These are phyloP conservation scores for Dimargaris cristalligena DNA, from an alignment of 192 early-diverging fungal genomes.

Conservation along the genomic window DNA sequence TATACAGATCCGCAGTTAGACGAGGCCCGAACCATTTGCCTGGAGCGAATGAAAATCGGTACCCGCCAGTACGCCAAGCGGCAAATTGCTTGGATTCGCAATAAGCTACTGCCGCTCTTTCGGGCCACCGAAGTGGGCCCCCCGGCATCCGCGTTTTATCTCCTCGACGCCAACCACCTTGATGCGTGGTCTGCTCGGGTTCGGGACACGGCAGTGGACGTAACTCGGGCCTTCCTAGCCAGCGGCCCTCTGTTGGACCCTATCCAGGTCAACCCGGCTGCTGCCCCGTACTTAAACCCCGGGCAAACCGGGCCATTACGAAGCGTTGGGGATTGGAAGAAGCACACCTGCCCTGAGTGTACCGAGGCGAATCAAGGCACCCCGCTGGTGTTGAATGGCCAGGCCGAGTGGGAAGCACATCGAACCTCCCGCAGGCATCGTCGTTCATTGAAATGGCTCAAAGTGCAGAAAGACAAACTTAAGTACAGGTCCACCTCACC, in stretches of 20 bases:
- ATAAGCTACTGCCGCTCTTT: conserved; percentile 45
- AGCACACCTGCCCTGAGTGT: conserved; percentile 4
- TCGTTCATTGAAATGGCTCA: neutral
- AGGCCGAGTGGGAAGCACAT: neutral
- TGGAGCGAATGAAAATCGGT: conserved; percentile 68
- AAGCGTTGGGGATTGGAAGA: neutral
- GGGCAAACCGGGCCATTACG: neutral
- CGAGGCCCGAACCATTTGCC: conserved; percentile 29
- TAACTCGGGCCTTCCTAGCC: neutral
- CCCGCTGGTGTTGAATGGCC: neutral
- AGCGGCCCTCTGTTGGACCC: neutral
- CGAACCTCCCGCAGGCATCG: neutral
- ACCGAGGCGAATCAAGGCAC: neutral
- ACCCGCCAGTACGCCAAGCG: conserved; percentile 79
- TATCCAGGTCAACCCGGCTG: neutral
- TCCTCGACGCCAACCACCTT: conserved; percentile 8
- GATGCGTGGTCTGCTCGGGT: neutral
- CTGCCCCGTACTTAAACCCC: neutral
- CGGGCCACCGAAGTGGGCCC: conserved; percentile 13
- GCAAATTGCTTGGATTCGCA: conserved; percentile 68
- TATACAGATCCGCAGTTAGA: conserved; percentile 14
- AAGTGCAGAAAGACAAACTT: no score
- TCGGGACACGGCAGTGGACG: neutral
- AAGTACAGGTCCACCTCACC: no score
- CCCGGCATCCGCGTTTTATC: conserved; percentile 9